Percentiles rank a stretch among this genome's conserved stretches.
Evolutionary conservation across 2,329 filamentous ascomycete species (phyloP).

Genomic region (Ophiocordyceps camponoti-floridani): DNA sequence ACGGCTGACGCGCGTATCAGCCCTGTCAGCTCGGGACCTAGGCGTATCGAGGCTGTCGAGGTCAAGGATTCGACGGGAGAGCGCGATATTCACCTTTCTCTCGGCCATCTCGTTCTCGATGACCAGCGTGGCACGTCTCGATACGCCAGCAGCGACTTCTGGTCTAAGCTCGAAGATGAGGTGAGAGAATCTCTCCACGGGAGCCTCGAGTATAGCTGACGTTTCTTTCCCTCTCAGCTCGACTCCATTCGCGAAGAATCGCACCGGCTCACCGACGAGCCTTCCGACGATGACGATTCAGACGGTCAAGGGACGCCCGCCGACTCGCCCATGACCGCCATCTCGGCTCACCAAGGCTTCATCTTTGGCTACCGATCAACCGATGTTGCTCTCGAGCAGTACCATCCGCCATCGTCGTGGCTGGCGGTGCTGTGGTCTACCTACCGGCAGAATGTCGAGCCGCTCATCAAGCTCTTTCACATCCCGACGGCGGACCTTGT

Average conservation of each 20-base stretch:
- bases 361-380: slow-evolving; percentile 55
- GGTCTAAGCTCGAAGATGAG: slow-evolving; percentile 60
- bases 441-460: slow-evolving; percentile 58
- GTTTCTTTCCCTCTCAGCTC: slow-evolving; percentile 8
- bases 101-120: slow-evolving; percentile 52
- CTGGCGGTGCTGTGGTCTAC: slow-evolving; percentile 51
- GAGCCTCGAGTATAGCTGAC: not conserved
- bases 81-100: slow-evolving; percentile 23
- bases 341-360: slow-evolving; percentile 48
- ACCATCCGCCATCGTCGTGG: slow-evolving; percentile 49
- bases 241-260: slow-evolving; percentile 29
- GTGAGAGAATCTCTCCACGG: slow-evolving; percentile 17
- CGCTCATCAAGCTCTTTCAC: slow-evolving; percentile 54
- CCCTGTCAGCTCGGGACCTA: no score
- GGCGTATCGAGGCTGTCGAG: no score
- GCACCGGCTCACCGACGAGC: slow-evolving; percentile 24
- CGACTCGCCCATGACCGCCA: slow-evolving; percentile 17
- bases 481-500: slow-evolving; percentile 45
- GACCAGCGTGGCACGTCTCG: slow-evolving; percentile 48
- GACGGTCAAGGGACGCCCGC: slow-evolving; percentile 42
- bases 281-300: slow-evolving; percentile 30
- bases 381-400: slow-evolving; percentile 44
- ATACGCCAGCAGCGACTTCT: slow-evolving; percentile 63
- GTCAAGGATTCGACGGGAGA: slow-evolving; percentile 11
- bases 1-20: slow-evolving; percentile 3